These are phyloP conservation scores for Stephania japonica DNA, from an alignment of 164 flowering plant genomes.

Conservation along the genomic window DNA sequence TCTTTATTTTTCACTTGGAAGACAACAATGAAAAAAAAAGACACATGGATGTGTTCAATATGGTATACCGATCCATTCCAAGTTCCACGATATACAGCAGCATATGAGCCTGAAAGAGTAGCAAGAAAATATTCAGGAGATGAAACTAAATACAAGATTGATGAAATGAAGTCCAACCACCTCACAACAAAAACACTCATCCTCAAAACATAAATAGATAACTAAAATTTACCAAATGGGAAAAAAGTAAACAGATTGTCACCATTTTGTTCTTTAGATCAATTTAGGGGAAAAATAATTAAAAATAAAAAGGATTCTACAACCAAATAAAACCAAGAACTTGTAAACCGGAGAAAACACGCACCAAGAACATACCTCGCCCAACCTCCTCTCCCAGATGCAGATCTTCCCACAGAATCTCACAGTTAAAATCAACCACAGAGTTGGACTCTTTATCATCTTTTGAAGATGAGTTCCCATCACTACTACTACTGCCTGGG, in stretches of 20 bases:
- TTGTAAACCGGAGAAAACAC: neutral
- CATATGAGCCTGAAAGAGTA: constrained; percentile 56
- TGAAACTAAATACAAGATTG: neutral
- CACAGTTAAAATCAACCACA: constrained; percentile 37
- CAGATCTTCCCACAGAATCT: constrained; percentile 70
- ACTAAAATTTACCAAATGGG: too few relatives aligned
- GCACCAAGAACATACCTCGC: constrained; percentile 36
- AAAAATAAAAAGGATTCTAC: too few relatives aligned
- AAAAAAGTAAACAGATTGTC: too few relatives aligned
- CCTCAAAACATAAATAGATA: too few relatives aligned
- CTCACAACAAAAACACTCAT: too few relatives aligned
- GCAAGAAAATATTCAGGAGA: neutral
- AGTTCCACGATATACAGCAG: constrained; percentile 66
- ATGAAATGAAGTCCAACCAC: too few relatives aligned
- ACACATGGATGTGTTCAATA: neutral
- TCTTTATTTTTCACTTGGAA: neutral
- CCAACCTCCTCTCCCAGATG: constrained; percentile 65
- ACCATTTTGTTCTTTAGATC: too few relatives aligned
- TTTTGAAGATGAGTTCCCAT: constrained; percentile 32
- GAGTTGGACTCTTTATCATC: constrained; percentile 31
- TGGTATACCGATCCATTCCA: constrained; percentile 77
- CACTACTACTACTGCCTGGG: constrained; percentile 32
- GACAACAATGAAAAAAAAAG: neutral
- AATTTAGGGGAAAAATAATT: too few relatives aligned
- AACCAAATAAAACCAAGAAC: neutral